Evolutionary conservation across 148 eudicot species (phyloP), one percentile per base, ranked within the genome.

Genomic region (Cornus controversa): DNA sequence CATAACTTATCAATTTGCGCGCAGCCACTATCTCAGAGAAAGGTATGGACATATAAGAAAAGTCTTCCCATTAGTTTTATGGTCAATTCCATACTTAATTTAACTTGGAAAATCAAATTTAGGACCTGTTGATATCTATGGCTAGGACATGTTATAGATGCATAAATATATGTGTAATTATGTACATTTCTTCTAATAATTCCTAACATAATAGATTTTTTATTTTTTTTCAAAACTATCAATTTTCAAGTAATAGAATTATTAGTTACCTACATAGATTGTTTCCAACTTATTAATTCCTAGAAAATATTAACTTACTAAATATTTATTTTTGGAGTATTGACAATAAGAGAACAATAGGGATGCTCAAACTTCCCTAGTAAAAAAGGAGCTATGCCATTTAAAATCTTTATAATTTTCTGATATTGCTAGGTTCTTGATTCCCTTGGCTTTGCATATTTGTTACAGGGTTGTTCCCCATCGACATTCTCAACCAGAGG

Each of bases 401-500:
- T 25, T 9, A 6, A 62, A 23, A 28, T 64, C 40, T 53, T 42
- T 9, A 40, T 65, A 34, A 24, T 63, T 40, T 18, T 14, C 34
- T 40, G 45, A 40, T 40, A 40, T 40, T 40, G 45, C 45, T 3
- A 40, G 45, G 10, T 40, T 40, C 10, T 70, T 64, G 23, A 27
- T 34, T 68, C 22, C 50, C 69, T 14, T 31, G 23, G 62, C 29
- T 8, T 66, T 15, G 15, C 20, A 67, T 31, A 0, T 79, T 1
- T 70, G 24, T 66, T 54, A 68, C 84, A 81, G 84, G 77, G 73
- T 81, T 72, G 73, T 81, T 81, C 80, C 84, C 24, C 53, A 24
- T 42, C 75, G 84, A 67, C 62, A 28, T 69, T 77, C 84, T 72
- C 80, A 81, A 69, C 84, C 84, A 20, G 80, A 81, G 74, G 80